Percentiles rank a stretch among this genome's conserved stretches.
These are phyloP conservation scores for Spiraea crenata DNA, from an alignment of 331 rosid genomes.

Conservation along the genomic window DNA sequence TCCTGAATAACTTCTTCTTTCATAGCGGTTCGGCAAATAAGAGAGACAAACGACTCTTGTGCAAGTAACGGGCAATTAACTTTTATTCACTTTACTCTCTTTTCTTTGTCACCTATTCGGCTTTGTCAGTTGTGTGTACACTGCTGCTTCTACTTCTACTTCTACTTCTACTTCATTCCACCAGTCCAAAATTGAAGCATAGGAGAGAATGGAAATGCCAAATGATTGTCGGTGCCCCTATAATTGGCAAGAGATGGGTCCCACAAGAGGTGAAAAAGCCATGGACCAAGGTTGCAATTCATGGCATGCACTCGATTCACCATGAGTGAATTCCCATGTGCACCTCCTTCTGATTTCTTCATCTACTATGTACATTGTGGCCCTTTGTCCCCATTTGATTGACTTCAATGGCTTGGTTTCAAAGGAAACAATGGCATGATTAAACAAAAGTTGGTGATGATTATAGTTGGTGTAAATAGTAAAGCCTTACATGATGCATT, in stretches of 20 bases:
- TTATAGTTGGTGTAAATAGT: background rate
- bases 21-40: too few species aligned
- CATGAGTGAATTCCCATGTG: slow-evolving; percentile 62
- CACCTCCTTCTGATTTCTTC: background rate
- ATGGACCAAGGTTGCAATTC: slow-evolving; percentile 27
- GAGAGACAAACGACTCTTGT: too few species aligned
- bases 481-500: background rate
- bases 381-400: background rate
- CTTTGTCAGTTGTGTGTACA: too few species aligned
- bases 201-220: background rate
- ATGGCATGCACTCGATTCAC: slow-evolving; percentile 35
- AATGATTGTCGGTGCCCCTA: background rate
- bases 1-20: too few species aligned
- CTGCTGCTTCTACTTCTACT: too few species aligned
- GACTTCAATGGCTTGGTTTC: slow-evolving; percentile 4
- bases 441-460: slow-evolving; percentile 1
- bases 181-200: background rate
- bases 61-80: too few species aligned
- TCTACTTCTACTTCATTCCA: too few species aligned
- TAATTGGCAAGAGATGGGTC: slow-evolving; percentile 39
- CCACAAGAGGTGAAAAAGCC: slow-evolving; percentile 28
- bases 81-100: too few species aligned
- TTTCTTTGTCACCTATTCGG: too few species aligned
- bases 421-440: background rate
- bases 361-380: background rate